These are phyloP conservation scores for sunflower (Helianthus annuus) DNA, from an alignment of 129 eudicot genomes.

Conservation along the genomic window HanXRQr2.0-SUNRISE NC_035434.2:122880877-122881376, in stretches of 20 bases:
- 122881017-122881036: constrained; percentile 36
- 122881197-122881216: not conserved
- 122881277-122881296: constrained; percentile 80
- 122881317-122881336: constrained; percentile 83
- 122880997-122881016: constrained; percentile 43
- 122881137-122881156: not conserved
- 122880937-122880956: not conserved
- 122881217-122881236: constrained; percentile 73
- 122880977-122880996: constrained; percentile 33
- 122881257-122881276: constrained; percentile 82
- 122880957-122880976: constrained; percentile 1
- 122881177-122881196: not conserved
- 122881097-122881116: constrained; percentile 14
- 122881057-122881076: constrained; percentile 21
- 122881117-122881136: not conserved
- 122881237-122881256: constrained; percentile 77
- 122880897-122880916: constrained; percentile 10
- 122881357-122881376: constrained; percentile 30
- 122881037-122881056: constrained; percentile 31
- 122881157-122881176: not conserved
- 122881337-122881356: constrained; percentile 49
- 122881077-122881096: constrained; percentile 4
- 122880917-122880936: not conserved
- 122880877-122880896: not conserved
- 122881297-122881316: constrained; percentile 92